Percentiles rank a stretch among this genome's conserved stretches.
phyloP scores from a whole-genome alignment of 1,284 basidiomycete genomes.

The Austropuccinia psidii region DNA sequence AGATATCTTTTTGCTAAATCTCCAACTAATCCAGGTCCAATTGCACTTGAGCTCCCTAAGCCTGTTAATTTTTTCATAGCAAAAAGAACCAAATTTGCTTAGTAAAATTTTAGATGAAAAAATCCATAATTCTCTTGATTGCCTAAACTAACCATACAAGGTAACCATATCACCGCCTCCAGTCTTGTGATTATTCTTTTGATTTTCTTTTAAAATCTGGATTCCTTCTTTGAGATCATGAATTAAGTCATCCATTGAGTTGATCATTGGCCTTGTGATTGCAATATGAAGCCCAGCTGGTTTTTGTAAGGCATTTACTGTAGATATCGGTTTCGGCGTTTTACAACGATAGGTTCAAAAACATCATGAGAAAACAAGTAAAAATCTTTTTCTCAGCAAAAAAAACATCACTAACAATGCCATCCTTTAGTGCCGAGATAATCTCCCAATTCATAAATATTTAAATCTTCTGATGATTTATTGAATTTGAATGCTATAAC shows the following conservation, averaged over 20 bases:
- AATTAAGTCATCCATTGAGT: constrained; percentile 68
- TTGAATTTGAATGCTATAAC: constrained; percentile 72
- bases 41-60: constrained; percentile 73
- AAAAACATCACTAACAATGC: constrained; percentile 40
- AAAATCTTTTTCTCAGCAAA: not conserved
- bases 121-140: not conserved
- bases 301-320: constrained; percentile 67
- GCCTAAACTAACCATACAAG: constrained; percentile 63
- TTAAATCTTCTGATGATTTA: constrained; percentile 51
- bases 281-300: constrained; percentile 87
- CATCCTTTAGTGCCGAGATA: constrained; percentile 61
- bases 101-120: not conserved
- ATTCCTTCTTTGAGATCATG: constrained; percentile 71
- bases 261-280: constrained; percentile 72
- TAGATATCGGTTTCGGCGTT: not conserved
- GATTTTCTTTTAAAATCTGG: constrained; percentile 58
- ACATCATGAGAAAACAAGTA: not conserved
- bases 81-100: constrained; percentile 22
- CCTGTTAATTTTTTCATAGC: constrained; percentile 53
- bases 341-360: constrained; percentile 37
- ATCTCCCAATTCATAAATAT: constrained; percentile 82
- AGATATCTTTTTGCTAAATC: constrained; percentile 59
- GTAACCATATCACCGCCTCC: constrained; percentile 70
- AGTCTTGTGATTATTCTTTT: too few species aligned
- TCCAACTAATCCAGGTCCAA: constrained; percentile 81